Conservation (phyloP, 169 alveolate genomes). For the Plasmodium chabaudi region DNA sequence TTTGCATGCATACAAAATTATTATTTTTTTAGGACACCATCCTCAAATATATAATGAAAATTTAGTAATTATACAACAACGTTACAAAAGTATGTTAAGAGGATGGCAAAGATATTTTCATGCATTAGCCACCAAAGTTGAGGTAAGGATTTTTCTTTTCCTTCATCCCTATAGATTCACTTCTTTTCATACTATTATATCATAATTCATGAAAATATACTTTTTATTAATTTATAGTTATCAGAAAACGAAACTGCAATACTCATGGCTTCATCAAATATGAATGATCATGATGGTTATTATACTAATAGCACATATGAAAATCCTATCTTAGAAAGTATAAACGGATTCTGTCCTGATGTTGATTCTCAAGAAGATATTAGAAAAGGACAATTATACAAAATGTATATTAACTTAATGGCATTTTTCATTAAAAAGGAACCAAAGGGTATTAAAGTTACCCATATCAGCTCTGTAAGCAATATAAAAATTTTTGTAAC, state of each 20-base stretch:
- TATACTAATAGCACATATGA: background rate
- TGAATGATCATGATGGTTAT: slow-evolving; percentile 38
- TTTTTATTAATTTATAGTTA: slow-evolving; percentile 14
- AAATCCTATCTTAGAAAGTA: slow-evolving; percentile 33
- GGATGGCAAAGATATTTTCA: slow-evolving; percentile 52
- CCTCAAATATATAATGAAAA: too few species aligned
- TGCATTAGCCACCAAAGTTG: slow-evolving; percentile 31
- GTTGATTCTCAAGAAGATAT: slow-evolving; percentile 54
- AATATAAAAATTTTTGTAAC: background rate
- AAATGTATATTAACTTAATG: slow-evolving; percentile 53
- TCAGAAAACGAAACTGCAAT: slow-evolving; percentile 14
- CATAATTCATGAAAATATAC: background rate
- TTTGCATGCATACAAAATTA: too few species aligned
- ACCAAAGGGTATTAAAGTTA: slow-evolving; percentile 11
- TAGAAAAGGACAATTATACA: background rate
- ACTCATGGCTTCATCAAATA: slow-evolving; percentile 32
- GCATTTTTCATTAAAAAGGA: slow-evolving; percentile 36
- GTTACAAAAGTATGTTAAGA: slow-evolving; percentile 49
- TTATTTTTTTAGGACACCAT: too few species aligned
- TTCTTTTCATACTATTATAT: background rate
- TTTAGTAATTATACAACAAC: slow-evolving; percentile 34
- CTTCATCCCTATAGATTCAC: background rate
- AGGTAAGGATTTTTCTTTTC: slow-evolving; percentile 19
- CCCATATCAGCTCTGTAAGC: slow-evolving; percentile 48
- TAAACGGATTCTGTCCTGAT: slow-evolving; percentile 28